Percentiles rank a stretch among this genome's conserved stretches.
phyloP scores from a whole-genome alignment of 2,329 filamentous ascomycete species.

The Aaosphaeria arxii region DNA sequence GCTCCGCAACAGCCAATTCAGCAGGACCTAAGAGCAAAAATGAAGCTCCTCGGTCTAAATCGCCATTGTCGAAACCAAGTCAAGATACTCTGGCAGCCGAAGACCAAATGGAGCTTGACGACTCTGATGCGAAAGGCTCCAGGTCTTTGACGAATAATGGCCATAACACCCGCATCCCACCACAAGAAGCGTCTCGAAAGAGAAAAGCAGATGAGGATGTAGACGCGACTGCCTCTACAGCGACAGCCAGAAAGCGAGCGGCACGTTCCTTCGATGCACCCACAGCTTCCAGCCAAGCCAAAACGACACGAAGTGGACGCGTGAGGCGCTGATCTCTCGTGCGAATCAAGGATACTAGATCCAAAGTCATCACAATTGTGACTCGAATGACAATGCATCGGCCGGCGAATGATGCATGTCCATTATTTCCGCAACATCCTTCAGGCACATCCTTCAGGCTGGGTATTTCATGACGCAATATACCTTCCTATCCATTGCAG shows the following conservation, averaged over 20 bases:
- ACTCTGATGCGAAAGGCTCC: neutral
- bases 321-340: neutral
- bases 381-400: no score
- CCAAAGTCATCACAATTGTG: neutral
- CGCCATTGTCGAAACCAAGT: constrained; percentile 17
- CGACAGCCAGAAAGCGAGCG: constrained; percentile 24
- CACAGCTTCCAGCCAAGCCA: constrained; percentile 34
- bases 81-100: constrained; percentile 9
- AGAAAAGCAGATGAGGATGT: constrained; percentile 25
- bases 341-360: neutral
- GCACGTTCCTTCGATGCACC: constrained; percentile 33
- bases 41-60: neutral
- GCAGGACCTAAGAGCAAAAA: neutral
- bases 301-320: constrained; percentile 13
- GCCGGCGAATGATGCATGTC: no score
- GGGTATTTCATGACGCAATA: no score
- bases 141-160: neutral
- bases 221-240: constrained; percentile 9
- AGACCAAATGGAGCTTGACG: constrained; percentile 1
- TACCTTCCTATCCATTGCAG: no score
- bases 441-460: no score
- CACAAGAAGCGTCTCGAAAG: constrained; percentile 21
- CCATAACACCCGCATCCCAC: neutral
- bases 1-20: neutral
- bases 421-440: no score